Percentiles rank a stretch among this genome's conserved stretches.
Conservation (phyloP, 2,329 filamentous ascomycete species). For the Helotiales sp. region DNA sequence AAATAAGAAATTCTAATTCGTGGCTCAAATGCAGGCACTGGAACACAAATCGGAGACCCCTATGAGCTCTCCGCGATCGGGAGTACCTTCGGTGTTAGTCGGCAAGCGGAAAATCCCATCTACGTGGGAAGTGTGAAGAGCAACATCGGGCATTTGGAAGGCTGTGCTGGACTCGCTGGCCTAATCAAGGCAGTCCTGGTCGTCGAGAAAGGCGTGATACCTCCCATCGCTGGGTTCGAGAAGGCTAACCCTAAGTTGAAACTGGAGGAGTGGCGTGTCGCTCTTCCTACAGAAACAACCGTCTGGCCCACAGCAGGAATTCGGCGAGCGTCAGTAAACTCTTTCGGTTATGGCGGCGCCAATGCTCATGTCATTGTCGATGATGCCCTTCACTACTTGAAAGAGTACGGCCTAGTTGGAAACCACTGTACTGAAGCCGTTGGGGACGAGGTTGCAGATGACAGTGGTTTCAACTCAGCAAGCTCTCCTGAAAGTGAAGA, state of each 20-base stretch:
- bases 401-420: neutral
- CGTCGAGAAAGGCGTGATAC: neutral
- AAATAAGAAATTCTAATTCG: no score
- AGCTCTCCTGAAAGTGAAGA: neutral
- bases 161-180: neutral
- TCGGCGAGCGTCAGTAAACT: neutral
- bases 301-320: neutral
- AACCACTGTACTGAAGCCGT: neutral
- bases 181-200: neutral
- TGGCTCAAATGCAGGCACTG: no score
- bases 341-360: neutral
- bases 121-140: neutral
- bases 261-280: neutral
- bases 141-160: neutral
- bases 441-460: neutral
- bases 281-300: neutral
- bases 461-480: neutral
- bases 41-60: neutral
- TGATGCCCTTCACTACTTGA: neutral
- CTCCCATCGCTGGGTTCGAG: neutral
- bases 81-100: neutral
- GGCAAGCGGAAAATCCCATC: neutral
- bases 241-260: neutral
- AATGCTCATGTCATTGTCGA: neutral
- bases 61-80: neutral